Percentiles rank a stretch among this genome's conserved stretches.
Conservation (phyloP, 441 rosid species). For the Brassica balearica region DNA sequence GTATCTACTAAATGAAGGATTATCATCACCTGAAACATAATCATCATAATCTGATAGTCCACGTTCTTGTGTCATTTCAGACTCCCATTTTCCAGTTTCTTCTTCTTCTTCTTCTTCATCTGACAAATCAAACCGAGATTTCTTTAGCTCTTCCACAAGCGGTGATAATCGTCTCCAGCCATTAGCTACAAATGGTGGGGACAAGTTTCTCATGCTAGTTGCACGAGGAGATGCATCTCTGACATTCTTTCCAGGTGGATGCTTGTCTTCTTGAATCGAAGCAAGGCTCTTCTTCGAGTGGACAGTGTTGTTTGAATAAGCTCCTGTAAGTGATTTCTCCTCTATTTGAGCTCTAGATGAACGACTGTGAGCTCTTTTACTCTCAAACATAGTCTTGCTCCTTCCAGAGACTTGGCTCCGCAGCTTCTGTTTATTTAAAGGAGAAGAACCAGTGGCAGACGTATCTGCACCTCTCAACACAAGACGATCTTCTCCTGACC, state of each 20-base stretch:
- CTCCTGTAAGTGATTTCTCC: slow-evolving; percentile 20
- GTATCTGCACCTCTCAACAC: slow-evolving; percentile 35
- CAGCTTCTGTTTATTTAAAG: slow-evolving; percentile 45
- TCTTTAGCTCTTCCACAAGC: slow-evolving; percentile 42
- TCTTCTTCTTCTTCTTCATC: slow-evolving; percentile 50
- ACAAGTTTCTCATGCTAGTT: slow-evolving; percentile 44
- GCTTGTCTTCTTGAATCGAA: slow-evolving; percentile 42
- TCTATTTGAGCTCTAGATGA: slow-evolving; percentile 42
- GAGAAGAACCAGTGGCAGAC: slow-evolving; percentile 43
- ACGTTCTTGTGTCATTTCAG: slow-evolving; percentile 49
- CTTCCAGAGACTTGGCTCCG: slow-evolving; percentile 42
- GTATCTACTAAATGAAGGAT: slow-evolving; percentile 44
- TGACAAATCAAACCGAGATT: slow-evolving; percentile 40
- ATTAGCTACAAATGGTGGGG: slow-evolving; percentile 36
- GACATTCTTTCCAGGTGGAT: slow-evolving; percentile 27
- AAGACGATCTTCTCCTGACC: not conserved
- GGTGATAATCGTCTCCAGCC: slow-evolving; percentile 40
- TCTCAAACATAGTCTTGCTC: slow-evolving; percentile 50
- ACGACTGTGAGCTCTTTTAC: slow-evolving; percentile 53
- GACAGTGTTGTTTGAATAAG: not conserved
- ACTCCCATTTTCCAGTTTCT: slow-evolving; percentile 31
- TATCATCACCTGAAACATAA: slow-evolving; percentile 39
- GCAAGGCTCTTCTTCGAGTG: slow-evolving; percentile 36
- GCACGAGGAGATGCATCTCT: slow-evolving; percentile 43
- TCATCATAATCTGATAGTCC: slow-evolving; percentile 39